Evolutionary conservation across 495 filamentous ascomycete species (phyloP).

Genomic region (Hypoxylon lenormandii): DNA sequence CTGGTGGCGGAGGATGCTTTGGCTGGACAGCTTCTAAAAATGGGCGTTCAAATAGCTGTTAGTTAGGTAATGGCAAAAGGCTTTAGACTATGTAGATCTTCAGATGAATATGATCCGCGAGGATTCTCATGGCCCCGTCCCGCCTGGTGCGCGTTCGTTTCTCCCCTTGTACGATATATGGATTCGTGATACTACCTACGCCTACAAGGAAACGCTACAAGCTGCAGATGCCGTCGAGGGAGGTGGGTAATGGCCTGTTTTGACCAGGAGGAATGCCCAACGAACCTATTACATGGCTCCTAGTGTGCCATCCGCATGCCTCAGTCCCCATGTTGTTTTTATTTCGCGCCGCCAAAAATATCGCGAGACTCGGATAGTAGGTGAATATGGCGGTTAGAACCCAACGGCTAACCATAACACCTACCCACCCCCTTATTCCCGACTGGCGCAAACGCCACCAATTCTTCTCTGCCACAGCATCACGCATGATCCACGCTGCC

Average conservation of each 20-base stretch:
- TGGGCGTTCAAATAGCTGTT: slow-evolving; percentile 15
- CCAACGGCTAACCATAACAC: slow-evolving; percentile 17
- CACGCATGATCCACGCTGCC: slow-evolving; percentile 44
- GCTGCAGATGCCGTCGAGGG: slow-evolving; percentile 12
- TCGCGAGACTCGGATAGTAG: slow-evolving; percentile 25
- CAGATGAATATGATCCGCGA: slow-evolving; percentile 37
- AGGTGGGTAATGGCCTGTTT: slow-evolving; percentile 18
- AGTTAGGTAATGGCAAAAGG: slow-evolving; percentile 16
- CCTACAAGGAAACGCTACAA: slow-evolving; percentile 16
- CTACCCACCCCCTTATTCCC: slow-evolving; percentile 20
- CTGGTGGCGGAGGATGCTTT: slow-evolving; percentile 14
- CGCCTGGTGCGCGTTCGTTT: slow-evolving; percentile 10
- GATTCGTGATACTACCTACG: slow-evolving; percentile 13
- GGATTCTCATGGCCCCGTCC: slow-evolving; percentile 22
- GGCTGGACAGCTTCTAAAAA: slow-evolving; percentile 24
- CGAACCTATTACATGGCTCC: too few relatives aligned
- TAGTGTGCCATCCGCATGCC: neutral
- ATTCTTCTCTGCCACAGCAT: slow-evolving; percentile 46
- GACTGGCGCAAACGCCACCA: slow-evolving; percentile 30
- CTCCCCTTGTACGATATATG: slow-evolving; percentile 11
- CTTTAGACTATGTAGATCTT: slow-evolving; percentile 31
- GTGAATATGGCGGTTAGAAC: slow-evolving; percentile 30
- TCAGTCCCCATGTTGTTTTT: slow-evolving; percentile 5
- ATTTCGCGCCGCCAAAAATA: slow-evolving; percentile 13
- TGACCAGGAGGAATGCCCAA: slow-evolving; percentile 3